phyloP scores from a whole-genome alignment of 108 stramenopile genomes.

The Conticribra guillardii region DNA sequence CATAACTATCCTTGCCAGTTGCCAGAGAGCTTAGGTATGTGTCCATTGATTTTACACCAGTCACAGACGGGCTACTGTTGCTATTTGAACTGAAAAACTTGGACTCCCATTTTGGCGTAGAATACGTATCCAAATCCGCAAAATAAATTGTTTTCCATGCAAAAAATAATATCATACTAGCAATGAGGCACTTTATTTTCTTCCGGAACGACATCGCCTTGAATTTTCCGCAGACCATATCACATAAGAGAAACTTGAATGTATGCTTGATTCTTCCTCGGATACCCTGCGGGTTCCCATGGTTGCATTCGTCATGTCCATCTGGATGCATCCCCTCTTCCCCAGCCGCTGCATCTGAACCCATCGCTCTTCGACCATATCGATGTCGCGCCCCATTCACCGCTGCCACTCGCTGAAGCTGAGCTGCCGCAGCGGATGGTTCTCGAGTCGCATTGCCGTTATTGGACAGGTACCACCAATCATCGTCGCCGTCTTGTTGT shows the following conservation, averaged over 20 bases:
- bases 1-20: not conserved
- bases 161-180: constrained; percentile 8
- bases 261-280: not conserved
- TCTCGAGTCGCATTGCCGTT: not conserved
- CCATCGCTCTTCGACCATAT: not conserved
- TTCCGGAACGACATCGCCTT: constrained; percentile 11
- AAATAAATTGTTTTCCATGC: constrained; percentile 30
- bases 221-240: constrained; percentile 21
- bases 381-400: constrained; percentile 12
- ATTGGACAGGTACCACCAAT: constrained; percentile 25
- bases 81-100: not conserved
- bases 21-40: constrained; percentile 1
- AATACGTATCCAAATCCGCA: constrained; percentile 34
- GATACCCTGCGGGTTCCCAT: constrained; percentile 2
- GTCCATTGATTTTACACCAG: constrained; percentile 14
- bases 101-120: not conserved
- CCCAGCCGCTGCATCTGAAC: not conserved
- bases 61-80: not conserved
- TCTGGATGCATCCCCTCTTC: not conserved
- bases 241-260: not conserved
- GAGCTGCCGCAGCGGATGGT: not conserved
- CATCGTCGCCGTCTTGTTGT: constrained; percentile 21
- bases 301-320: constrained; percentile 5
- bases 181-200: constrained; percentile 21
- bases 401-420: not conserved